phyloP scores from a whole-genome alignment of 2,329 filamentous ascomycete genomes.

The Microdochium paspali region DNA sequence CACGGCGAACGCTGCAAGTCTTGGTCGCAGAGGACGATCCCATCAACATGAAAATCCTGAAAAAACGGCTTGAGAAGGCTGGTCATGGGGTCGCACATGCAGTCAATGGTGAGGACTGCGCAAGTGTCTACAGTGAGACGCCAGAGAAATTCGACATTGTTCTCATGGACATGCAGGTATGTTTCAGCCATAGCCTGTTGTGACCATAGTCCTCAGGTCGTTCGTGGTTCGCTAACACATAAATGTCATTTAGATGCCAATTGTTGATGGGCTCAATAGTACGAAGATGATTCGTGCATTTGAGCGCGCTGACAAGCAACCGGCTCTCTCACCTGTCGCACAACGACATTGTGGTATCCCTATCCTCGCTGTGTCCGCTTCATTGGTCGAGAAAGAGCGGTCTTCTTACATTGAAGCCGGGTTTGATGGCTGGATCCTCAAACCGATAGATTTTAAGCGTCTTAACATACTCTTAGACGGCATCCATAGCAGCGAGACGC shows the following conservation, averaged over 20 bases:
- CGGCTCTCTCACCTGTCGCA: constrained; percentile 48
- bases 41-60: constrained; percentile 73
- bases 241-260: constrained; percentile 62
- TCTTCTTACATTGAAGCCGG: constrained; percentile 65
- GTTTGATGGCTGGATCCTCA: constrained; percentile 87
- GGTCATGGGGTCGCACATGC: constrained; percentile 66
- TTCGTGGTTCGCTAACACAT: not conserved
- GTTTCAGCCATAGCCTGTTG: constrained; percentile 14
- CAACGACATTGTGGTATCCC: constrained; percentile 57
- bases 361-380: constrained; percentile 82
- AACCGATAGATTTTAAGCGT: constrained; percentile 75
- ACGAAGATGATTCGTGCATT: constrained; percentile 74
- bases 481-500: constrained; percentile 50
- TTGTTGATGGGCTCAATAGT: constrained; percentile 74
- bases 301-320: constrained; percentile 44
- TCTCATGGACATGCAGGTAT: constrained; percentile 87
- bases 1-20: constrained; percentile 39
- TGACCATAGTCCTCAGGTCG: constrained; percentile 1
- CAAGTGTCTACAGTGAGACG: constrained; percentile 56
- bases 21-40: constrained; percentile 84
- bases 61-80: constrained; percentile 68
- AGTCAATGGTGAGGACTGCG: constrained; percentile 79
- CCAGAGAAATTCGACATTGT: constrained; percentile 62
- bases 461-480: constrained; percentile 60
- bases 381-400: constrained; percentile 60